phyloP scores from a whole-genome alignment of 2,329 filamentous ascomycete genomes.

The Pseudogymnoascus sp. region DNA sequence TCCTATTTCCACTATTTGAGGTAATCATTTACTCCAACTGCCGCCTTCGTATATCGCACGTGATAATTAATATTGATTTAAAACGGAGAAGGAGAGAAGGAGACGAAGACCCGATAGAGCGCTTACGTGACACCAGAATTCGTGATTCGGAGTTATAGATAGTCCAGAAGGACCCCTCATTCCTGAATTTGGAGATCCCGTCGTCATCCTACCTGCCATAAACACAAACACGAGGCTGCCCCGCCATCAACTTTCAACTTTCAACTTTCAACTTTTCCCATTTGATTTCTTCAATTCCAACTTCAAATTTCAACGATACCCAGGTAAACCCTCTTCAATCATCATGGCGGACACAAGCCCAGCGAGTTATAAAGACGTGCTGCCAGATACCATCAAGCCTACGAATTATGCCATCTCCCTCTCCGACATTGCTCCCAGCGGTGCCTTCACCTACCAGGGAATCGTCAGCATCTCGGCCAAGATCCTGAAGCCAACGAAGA shows the following conservation, averaged over 20 bases:
- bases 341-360: not conserved
- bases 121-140: not conserved
- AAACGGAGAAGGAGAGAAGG: not conserved
- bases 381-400: conserved; percentile 63
- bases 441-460: conserved; percentile 71
- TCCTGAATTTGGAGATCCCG: not conserved
- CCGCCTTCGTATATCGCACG: not conserved
- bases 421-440: conserved; percentile 63
- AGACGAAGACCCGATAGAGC: not conserved
- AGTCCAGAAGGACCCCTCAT: conserved; percentile 3
- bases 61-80: not conserved
- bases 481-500: conserved; percentile 61
- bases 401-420: conserved; percentile 79
- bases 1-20: not conserved
- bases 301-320: not conserved
- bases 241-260: not conserved
- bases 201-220: not conserved
- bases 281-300: not conserved
- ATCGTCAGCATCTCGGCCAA: conserved; percentile 71
- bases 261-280: not conserved
- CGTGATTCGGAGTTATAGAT: conserved; percentile 1
- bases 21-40: not conserved
- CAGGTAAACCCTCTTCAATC: not conserved
- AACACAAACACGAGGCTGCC: not conserved
- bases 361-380: conserved; percentile 47